phyloP scores from a whole-genome alignment of 2,329 filamentous ascomycete species.

The Ceratocystis huliohia region DNA sequence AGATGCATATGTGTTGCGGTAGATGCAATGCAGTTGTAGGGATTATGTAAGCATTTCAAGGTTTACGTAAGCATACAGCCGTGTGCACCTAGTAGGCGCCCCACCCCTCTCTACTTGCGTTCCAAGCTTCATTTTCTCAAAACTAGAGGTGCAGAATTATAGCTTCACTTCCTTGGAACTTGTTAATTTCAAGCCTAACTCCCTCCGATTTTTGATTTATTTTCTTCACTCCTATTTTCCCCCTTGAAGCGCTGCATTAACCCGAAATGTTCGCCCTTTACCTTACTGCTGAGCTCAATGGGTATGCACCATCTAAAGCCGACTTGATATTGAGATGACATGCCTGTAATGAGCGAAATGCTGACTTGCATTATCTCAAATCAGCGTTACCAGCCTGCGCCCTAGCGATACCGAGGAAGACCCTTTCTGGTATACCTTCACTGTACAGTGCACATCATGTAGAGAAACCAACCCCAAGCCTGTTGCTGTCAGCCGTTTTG shows the following conservation, averaged over 20 bases:
- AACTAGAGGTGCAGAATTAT: neutral
- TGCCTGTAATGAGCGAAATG: neutral
- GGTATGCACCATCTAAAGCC: constrained; percentile 38
- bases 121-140: neutral
- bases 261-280: constrained; percentile 50
- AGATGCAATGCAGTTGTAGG: no score
- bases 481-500: constrained; percentile 78
- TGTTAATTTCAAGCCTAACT: neutral
- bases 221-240: neutral
- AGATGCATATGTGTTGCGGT: no score
- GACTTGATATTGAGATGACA: neutral
- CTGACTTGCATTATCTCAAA: constrained; percentile 15
- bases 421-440: constrained; percentile 96
- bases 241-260: neutral
- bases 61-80: no score
- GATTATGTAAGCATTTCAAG: no score
- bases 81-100: no score
- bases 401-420: constrained; percentile 68
- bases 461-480: constrained; percentile 79
- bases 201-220: neutral
- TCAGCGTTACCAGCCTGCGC: constrained; percentile 77
- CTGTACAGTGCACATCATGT: constrained; percentile 96
- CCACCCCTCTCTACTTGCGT: constrained; percentile 7
- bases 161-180: neutral
- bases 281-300: constrained; percentile 55